Base-by-base conservation (phyloP, 163 green algal genomes). In the Trebouxia gelatinosa region DNA sequence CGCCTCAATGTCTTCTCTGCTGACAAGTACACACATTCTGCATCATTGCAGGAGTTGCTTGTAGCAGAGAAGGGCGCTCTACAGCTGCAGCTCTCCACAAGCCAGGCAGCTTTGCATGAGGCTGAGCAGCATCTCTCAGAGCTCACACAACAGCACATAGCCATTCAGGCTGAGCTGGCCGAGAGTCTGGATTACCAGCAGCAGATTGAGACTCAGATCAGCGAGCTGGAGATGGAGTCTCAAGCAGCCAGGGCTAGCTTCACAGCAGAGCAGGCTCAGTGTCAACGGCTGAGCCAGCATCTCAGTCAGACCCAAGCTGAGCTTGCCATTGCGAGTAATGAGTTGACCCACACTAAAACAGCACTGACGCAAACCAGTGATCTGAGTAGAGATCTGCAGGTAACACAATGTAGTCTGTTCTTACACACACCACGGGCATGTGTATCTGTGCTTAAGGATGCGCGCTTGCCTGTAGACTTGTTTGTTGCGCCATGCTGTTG, bases 201-300 rank as follows among this genome's bases (percentile, higher is more conserved):
- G 37, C 61, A 83, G 72, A 68, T 83, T 35, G 79, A 83, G 43
- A 38, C 71, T 80, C 79, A 83, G 31, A 62, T 83, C 46, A 83
- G 80, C 51, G 79, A 83, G n/a, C 35, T 70, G 7, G 79, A 83
- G 64, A 68, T 83, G 72, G 35, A 83, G 46, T 68, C 65, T 54
- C 71, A 83, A 54, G 59, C 59, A 21, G 64, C 78, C 34, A 70
- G 64, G 50, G 62, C 79, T 3, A 75, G 35, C 16, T 50, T 80
- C 9, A 59, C 43, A 39, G 58, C 58, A 46, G 58, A 76, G 68
- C 68, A 76, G 48, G 68, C 26, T 34, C 40, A 76, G 68, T 54
- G 40, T 28, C 32, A 62, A 29, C 38, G 59, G 66, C 78, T 78
- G 11, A 31, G 23, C 6, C 5, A 37, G 32, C 9, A 76, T 39